A percentile compares a stretch with the other conserved stretches of the same genome.
Evolutionary conservation across 2,329 filamentous ascomycete genomes (phyloP).

Genomic region (Sporothrix phasma): DNA sequence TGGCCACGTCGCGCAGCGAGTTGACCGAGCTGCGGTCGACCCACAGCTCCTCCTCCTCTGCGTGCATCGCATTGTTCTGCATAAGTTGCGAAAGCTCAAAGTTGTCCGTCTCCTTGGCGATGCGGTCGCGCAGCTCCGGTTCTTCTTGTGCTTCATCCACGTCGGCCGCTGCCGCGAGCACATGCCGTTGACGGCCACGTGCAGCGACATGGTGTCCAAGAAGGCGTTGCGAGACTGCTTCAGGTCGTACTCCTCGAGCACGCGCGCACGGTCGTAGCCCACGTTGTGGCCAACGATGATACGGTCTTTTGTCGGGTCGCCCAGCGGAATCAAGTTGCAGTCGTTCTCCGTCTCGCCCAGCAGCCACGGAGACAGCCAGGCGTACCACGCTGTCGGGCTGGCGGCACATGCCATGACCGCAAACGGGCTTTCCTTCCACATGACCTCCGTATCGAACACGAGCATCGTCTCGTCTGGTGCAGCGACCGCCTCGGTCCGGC

Average conservation of each 20-base stretch:
- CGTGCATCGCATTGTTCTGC: slow-evolving; percentile 53
- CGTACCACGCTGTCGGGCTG: slow-evolving; percentile 87
- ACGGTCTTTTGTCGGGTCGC: slow-evolving; percentile 60
- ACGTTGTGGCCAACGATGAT: slow-evolving; percentile 92
- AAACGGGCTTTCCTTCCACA: slow-evolving; percentile 88
- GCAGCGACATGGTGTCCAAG: slow-evolving; percentile 94
- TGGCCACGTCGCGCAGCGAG: slow-evolving; percentile 86
- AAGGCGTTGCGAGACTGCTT: slow-evolving; percentile 77
- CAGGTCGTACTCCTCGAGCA: slow-evolving; percentile 81
- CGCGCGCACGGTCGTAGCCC: slow-evolving; percentile 82
- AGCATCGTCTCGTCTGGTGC: slow-evolving; percentile 72
- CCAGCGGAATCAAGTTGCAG: slow-evolving; percentile 77
- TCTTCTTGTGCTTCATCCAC: slow-evolving; percentile 96
- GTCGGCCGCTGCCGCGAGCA: slow-evolving; percentile 91
- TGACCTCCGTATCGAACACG: slow-evolving; percentile 91
- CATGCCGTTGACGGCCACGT: slow-evolving; percentile 98
- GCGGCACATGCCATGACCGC: slow-evolving; percentile 95
- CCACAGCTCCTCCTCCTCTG: slow-evolving; percentile 94
- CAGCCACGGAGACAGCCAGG: slow-evolving; percentile 93
- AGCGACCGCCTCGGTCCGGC: slow-evolving; percentile 57
- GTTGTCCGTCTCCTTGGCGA: slow-evolving; percentile 60
- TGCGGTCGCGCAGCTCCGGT: slow-evolving; percentile 72
- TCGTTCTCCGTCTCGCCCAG: slow-evolving; percentile 69
- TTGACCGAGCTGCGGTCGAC: slow-evolving; percentile 91
- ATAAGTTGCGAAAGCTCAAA: slow-evolving; percentile 62